phyloP scores from a whole-genome alignment of 306 rosid genomes.

The Pyrus pyrifolia region DNA sequence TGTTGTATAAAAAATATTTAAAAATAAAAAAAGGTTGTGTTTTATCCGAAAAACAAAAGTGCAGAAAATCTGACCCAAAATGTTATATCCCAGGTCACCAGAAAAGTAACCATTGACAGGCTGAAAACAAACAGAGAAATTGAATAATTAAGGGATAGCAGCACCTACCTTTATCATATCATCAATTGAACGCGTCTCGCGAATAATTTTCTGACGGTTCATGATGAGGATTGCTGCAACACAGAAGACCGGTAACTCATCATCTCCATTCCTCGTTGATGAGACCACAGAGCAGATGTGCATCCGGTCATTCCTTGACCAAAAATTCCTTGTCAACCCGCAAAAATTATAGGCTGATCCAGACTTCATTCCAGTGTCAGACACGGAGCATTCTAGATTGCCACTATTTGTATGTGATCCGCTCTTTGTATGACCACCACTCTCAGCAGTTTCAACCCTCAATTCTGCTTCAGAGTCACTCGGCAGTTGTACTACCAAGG shows the following conservation, averaged over 20 bases:
- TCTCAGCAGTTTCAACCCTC: slow-evolving; percentile 35
- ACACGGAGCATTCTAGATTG: slow-evolving; percentile 27
- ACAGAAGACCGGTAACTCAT: slow-evolving; percentile 72
- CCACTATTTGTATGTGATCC: slow-evolving; percentile 38
- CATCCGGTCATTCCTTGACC: slow-evolving; percentile 48
- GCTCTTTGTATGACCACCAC: slow-evolving; percentile 32
- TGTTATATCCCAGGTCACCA: background rate
- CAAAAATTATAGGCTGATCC: slow-evolving; percentile 54
- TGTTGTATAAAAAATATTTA: too few species aligned
- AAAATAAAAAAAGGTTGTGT: background rate
- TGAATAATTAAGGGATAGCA: background rate
- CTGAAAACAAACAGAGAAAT: background rate
- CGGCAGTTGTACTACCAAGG: slow-evolving; percentile 59
- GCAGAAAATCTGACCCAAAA: slow-evolving; percentile 14
- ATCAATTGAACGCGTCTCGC: slow-evolving; percentile 74
- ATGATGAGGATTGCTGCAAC: slow-evolving; percentile 80
- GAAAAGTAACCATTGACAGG: background rate
- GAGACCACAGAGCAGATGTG: slow-evolving; percentile 43
- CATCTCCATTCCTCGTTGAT: slow-evolving; percentile 51
- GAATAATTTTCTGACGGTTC: slow-evolving; percentile 75
- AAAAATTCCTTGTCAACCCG: slow-evolving; percentile 70
- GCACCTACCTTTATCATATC: slow-evolving; percentile 73
- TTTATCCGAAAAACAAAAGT: background rate
- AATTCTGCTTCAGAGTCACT: slow-evolving; percentile 36
- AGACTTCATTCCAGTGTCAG: slow-evolving; percentile 41